These are phyloP conservation scores for Termitomyces sp. DNA, from an alignment of 768 basidiomycete genomes.

Conservation along the genomic window DNA sequence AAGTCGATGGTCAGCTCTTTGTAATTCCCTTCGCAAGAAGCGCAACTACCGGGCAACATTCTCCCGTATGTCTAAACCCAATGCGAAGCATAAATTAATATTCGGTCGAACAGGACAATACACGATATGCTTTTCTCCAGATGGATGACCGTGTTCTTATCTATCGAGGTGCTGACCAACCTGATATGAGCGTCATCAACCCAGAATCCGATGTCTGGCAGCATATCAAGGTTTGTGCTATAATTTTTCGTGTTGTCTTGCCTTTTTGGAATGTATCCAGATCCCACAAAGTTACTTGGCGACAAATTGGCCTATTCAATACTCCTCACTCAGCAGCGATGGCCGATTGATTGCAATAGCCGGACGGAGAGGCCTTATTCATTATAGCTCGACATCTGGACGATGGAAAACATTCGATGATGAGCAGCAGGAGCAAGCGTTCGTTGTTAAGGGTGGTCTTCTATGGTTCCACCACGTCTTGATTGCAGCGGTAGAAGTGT, in stretches of 20 bases:
- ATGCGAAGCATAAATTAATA: neutral
- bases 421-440: slow-evolving; percentile 80
- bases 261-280: slow-evolving; percentile 33
- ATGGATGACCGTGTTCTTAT: slow-evolving; percentile 92
- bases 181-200: slow-evolving; percentile 97
- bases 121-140: slow-evolving; percentile 91
- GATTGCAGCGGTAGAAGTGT: slow-evolving; percentile 82
- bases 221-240: slow-evolving; percentile 69
- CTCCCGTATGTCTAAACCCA: slow-evolving; percentile 54
- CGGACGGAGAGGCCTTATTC: slow-evolving; percentile 83
- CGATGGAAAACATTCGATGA: slow-evolving; percentile 90
- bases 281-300: slow-evolving; percentile 87
- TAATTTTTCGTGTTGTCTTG: neutral
- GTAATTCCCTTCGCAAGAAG: slow-evolving; percentile 92
- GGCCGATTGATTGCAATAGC: slow-evolving; percentile 91
- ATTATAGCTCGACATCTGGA: slow-evolving; percentile 92
- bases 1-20: slow-evolving; percentile 68
- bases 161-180: slow-evolving; percentile 95
- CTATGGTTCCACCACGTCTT: slow-evolving; percentile 97
- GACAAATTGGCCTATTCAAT: slow-evolving; percentile 90
- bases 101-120: slow-evolving; percentile 67
- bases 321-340: slow-evolving; percentile 86
- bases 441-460: slow-evolving; percentile 84
- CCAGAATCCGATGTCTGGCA: slow-evolving; percentile 99
- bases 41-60: slow-evolving; percentile 85